Evolutionary conservation across 768 basidiomycete species (phyloP), one percentile per base, ranked within the genome.

Genomic region (Sarcomyxa edulis): DNA sequence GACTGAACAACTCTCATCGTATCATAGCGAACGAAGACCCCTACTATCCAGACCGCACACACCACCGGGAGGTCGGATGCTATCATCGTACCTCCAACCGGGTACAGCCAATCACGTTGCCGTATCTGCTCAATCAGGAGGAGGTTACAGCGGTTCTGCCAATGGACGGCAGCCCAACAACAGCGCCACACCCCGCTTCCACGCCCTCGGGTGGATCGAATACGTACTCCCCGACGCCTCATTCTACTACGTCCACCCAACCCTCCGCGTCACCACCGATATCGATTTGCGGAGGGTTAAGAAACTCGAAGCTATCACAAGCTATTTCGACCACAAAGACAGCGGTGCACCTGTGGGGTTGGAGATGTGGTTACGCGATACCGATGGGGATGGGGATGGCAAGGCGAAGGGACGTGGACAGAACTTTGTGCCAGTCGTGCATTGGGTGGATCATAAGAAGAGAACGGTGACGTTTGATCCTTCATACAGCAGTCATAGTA

Each of bases 211-310:
- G 3, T 90, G 87, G 87, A 65, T 74, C 33, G 84, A 82, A 50
- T 77, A 84, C 52, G 65, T 72, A 15, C 74, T 91, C n/a, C 87
- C 88, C 1, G 84, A 88, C 48, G 76, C 75, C 7, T 61, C 72
- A 4, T 62, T 73, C 24, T 91, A 91, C 59, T 91, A 79, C 49
- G 71, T 74, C 30, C 83, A 87, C 51, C 72, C 75, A 3, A 73
- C 69, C 9, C 58, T 70, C 25, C 74, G 70, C 29, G 65, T 80
- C 37, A 77, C 76, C n/a, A 84, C 84, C 12, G 88, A 90, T 50
- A 60, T 81, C 30, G 77, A 87, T 47, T 58, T 90, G 33, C 72
- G 82, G 30, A 64, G 60, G 33, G 51, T 73, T 31, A 61, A 64
- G 33, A 64, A 65, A 39, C 64, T 87, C 11, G 68, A 73, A 15